phyloP scores from a whole-genome alignment of 257 asterid genomes.

The Ballota nigra region DNA sequence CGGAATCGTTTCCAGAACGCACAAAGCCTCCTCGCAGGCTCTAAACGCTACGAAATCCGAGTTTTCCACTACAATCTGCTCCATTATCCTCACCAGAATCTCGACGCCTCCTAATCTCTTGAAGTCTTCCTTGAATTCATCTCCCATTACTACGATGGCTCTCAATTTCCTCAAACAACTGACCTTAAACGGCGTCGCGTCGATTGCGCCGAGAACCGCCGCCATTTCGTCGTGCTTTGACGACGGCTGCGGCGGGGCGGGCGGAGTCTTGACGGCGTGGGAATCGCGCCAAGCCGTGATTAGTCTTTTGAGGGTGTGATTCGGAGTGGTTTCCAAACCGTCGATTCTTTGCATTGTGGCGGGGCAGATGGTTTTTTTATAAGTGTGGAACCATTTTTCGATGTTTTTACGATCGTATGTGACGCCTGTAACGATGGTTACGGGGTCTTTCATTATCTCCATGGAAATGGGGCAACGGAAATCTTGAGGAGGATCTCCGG shows the following conservation, averaged over 20 bases:
- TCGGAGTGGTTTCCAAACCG: slow-evolving; percentile 56
- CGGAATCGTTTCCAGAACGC: slow-evolving; percentile 44
- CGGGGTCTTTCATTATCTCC: slow-evolving; percentile 94
- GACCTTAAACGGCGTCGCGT: slow-evolving; percentile 73
- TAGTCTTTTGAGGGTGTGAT: slow-evolving; percentile 69
- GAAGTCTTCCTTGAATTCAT: slow-evolving; percentile 47
- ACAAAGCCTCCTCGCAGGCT: slow-evolving; percentile 81
- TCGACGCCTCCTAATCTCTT: slow-evolving; percentile 61
- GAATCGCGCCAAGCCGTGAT: slow-evolving; percentile 52
- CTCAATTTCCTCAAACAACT: slow-evolving; percentile 50
- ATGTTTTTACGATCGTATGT: slow-evolving; percentile 74
- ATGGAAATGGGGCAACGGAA: slow-evolving; percentile 90
- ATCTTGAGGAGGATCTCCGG: slow-evolving; percentile 47
- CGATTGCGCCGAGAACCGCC: slow-evolving; percentile 43
- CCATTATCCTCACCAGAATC: slow-evolving; percentile 45
- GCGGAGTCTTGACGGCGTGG: neutral
- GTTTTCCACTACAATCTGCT: slow-evolving; percentile 48
- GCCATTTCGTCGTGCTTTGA: slow-evolving; percentile 44
- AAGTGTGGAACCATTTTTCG: slow-evolving; percentile 66
- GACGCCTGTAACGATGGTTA: slow-evolving; percentile 79
- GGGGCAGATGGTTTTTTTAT: slow-evolving; percentile 74
- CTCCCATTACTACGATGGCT: slow-evolving; percentile 40
- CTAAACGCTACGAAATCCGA: slow-evolving; percentile 57
- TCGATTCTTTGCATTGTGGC: slow-evolving; percentile 72
- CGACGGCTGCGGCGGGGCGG: neutral